Conservation (phyloP, 352 stramenopile genomes). For the Nothophytophthora sp. region DNA sequence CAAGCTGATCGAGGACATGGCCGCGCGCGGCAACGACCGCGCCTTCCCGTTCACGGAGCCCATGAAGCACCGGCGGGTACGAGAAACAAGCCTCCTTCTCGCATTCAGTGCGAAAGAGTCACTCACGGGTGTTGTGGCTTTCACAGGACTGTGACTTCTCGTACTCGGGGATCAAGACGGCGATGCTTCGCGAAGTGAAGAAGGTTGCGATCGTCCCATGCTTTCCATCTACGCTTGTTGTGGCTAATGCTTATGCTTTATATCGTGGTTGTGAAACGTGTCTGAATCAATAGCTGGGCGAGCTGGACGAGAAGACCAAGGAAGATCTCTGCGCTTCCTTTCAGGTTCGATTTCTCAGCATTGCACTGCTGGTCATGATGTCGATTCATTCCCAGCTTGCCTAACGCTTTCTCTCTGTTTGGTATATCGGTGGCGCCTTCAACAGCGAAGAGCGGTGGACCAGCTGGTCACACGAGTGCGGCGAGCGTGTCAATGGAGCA, state of each 20-base stretch:
- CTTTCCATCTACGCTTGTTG: not conserved
- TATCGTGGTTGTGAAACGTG: not conserved
- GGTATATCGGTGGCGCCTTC: not conserved
- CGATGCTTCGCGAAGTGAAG: constrained; percentile 87
- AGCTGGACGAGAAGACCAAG: constrained; percentile 52
- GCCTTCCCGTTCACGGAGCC: constrained; percentile 92
- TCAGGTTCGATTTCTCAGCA: constrained; percentile 49
- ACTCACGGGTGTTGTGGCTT: not conserved
- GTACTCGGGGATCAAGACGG: constrained; percentile 98
- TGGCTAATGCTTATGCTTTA: constrained; percentile 14
- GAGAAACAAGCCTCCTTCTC: not conserved
- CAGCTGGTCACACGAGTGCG: constrained; percentile 77
- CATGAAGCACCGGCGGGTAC: constrained; percentile 82
- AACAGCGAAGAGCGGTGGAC: constrained; percentile 49
- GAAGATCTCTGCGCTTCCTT: constrained; percentile 95
- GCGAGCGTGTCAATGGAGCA: constrained; percentile 86
- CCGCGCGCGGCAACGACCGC: constrained; percentile 88
- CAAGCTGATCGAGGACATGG: constrained; percentile 94
- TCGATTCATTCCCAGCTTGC: not conserved
- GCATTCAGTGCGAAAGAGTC: not conserved
- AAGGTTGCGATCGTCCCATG: constrained; percentile 24
- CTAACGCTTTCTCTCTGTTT: not conserved
- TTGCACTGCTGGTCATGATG: not conserved
- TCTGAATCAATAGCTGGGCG: constrained; percentile 57
- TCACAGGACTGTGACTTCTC: constrained; percentile 96